These are phyloP conservation scores for Combretum micranthum DNA, from an alignment of 345 rosid genomes.

Conservation along the genomic window DNA sequence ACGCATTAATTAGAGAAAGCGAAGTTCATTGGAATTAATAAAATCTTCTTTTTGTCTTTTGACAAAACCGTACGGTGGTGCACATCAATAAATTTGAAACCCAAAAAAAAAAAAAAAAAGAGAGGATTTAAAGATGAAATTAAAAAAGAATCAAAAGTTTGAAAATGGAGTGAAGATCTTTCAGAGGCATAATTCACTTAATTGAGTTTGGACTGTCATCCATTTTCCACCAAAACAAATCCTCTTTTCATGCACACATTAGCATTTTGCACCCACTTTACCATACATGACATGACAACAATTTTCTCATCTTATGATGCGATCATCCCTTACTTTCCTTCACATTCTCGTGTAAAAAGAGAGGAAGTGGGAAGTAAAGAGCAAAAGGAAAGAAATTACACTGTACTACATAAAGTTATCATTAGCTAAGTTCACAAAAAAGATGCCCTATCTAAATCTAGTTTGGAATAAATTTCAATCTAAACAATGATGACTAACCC, in stretches of 20 bases:
- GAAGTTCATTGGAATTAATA: too few relatives aligned
- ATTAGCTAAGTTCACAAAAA: conserved; percentile 22
- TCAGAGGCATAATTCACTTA: conserved; percentile 32
- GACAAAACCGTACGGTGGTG: conserved; percentile 17
- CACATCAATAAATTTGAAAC: conserved; percentile 5
- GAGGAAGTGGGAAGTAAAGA: conserved; percentile 1
- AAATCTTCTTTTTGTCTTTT: too few relatives aligned
- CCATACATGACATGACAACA: conserved; percentile 44
- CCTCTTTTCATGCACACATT: conserved; percentile 27
- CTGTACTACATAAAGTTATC: conserved; percentile 16
- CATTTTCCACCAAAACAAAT: conserved; percentile 37
- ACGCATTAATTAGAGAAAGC: too few relatives aligned
- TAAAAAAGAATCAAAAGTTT: neutral
- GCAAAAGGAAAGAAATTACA: conserved; percentile 24
- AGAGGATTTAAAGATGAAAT: conserved; percentile 1
- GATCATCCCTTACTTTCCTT: conserved; percentile 23
- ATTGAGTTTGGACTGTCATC: conserved; percentile 57
- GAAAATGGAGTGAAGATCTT: conserved; percentile 22
- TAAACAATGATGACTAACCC: conserved; percentile 39
- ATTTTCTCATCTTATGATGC: conserved; percentile 25
- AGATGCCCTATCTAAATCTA: conserved; percentile 24
- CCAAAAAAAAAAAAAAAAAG: too few relatives aligned
- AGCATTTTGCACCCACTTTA: conserved; percentile 50
- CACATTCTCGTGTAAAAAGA: conserved; percentile 13
- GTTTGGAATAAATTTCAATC: conserved; percentile 43